Base-by-base conservation (phyloP, 2,329 filamentous ascomycete genomes). In the Clarireedia paspali region DNA sequence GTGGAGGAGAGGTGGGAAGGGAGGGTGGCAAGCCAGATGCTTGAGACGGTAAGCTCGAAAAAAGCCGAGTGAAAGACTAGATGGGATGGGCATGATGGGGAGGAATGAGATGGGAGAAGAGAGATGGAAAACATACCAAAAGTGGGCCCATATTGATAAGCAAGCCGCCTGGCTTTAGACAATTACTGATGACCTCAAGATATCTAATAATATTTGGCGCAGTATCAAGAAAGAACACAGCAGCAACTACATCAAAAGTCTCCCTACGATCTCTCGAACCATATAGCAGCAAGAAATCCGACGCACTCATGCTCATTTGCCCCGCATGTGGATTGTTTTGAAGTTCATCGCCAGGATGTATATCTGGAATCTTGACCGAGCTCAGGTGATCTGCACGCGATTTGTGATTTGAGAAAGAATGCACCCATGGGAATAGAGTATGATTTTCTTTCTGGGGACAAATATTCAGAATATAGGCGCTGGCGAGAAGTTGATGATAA, bases 181-280 rank as follows among this genome's bases (percentile, higher is more conserved):
- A 95, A 67, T 88, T 81, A 44, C 74, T 75, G 54, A 97, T 88
- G 1, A 91, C 85, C 68, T 95, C 85, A 36, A 99, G 82, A 68
- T 99, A 99, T 2, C 87, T 82, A 53, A 97, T 87, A 34, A 96
- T 70, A 69, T 99, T 97, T 1, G 92, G 91, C 2, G 94, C 94
- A 1, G 94, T 99, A 70, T 99, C 95, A 57, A 99, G 86, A 74
- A 99, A 99, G 74, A 97, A 99, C 10, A 96, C 88, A 2, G 88
- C 89, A 0, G 89, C 84, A 2, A 97, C 89, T 1, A 87, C 91
- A 66, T 96, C 85, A 70, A 91, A 97, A 0, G 71, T 66, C 0
- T 77, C 78, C 7, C 73, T 71, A 63, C 88, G 81, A 0, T 80
- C 78, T 1, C 80, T 75, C 57, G 85, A 77, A 26, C 78, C 80